These are phyloP conservation scores for Parsonsia alboflavescens DNA, from an alignment of 257 asterid genomes.

Conservation along the genomic window DNA sequence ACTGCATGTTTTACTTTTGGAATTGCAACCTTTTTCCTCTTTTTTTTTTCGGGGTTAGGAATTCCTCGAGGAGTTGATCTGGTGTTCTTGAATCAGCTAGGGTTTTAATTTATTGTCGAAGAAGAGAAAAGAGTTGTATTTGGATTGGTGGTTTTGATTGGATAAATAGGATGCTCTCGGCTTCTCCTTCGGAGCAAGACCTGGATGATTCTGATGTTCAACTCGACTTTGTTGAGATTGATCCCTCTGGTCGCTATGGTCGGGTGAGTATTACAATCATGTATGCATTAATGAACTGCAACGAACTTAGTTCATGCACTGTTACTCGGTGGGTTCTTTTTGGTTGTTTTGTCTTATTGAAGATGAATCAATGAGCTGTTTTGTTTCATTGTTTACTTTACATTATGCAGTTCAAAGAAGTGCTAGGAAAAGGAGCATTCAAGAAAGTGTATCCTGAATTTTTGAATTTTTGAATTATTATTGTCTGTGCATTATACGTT, in stretches of 20 bases:
- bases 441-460: constrained; percentile 83
- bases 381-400: constrained; percentile 12
- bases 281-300: constrained; percentile 3
- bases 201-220: constrained; percentile 69
- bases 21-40: background rate
- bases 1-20: background rate
- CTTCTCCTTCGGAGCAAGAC: constrained; percentile 56
- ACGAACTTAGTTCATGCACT: background rate
- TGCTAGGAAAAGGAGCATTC: constrained; percentile 88
- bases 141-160: background rate
- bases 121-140: background rate
- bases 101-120: background rate
- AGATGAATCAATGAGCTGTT: background rate
- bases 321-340: background rate
- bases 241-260: constrained; percentile 85
- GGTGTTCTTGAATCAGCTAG: background rate
- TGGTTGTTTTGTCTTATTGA: background rate
- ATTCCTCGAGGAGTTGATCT: background rate
- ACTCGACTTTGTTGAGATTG: constrained; percentile 80
- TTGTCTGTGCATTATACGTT: background rate
- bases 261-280: constrained; percentile 48
- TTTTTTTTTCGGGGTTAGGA: background rate
- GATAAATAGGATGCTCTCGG: constrained; percentile 50
- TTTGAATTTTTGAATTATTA: constrained; percentile 8
- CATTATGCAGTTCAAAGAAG: constrained; percentile 79